Conservation (phyloP, 495 filamentous ascomycete genomes). For the Lepraria neglecta region DNA sequence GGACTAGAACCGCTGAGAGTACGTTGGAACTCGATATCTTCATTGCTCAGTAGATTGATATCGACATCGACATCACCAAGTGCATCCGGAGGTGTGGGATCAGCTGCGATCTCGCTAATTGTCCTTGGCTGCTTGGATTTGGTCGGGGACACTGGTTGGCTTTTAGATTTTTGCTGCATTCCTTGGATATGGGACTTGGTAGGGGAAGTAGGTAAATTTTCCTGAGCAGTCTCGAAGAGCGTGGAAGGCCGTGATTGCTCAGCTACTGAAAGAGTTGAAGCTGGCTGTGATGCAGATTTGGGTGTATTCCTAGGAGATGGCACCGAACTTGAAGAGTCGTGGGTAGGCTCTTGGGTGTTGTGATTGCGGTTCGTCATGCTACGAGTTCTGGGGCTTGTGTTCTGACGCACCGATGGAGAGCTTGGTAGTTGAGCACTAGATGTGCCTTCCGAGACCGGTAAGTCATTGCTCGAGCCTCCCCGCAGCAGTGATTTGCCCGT, state of each 20-base stretch:
- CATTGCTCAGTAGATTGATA: constrained; percentile 39
- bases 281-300: constrained; percentile 18
- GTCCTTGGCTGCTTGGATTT: constrained; percentile 41
- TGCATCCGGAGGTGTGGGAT: constrained; percentile 39
- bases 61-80: constrained; percentile 37
- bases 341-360: neutral
- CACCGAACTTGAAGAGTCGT: neutral
- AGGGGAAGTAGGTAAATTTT: constrained; percentile 13
- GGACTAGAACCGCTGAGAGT: constrained; percentile 19
- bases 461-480: constrained; percentile 1
- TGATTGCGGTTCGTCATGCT: neutral
- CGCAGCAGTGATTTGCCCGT: neutral
- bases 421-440: too few relatives aligned
- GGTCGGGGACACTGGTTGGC: constrained; percentile 26
- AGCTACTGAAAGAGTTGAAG: constrained; percentile 3
- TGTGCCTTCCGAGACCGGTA: neutral
- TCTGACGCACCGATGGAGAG: neutral
- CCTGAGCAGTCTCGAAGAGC: constrained; percentile 28
- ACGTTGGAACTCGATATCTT: constrained; percentile 40
- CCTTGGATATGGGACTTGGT: constrained; percentile 22
- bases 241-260: constrained; percentile 24
- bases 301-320: constrained; percentile 18
- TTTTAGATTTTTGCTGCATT: neutral
- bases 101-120: constrained; percentile 43
- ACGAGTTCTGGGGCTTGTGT: neutral